Percentiles rank a stretch among this genome's conserved stretches.
These are phyloP conservation scores for Nematocida sp. DNA, from an alignment of 371 early-diverging fungal species.

Conservation along the genomic window DNA sequence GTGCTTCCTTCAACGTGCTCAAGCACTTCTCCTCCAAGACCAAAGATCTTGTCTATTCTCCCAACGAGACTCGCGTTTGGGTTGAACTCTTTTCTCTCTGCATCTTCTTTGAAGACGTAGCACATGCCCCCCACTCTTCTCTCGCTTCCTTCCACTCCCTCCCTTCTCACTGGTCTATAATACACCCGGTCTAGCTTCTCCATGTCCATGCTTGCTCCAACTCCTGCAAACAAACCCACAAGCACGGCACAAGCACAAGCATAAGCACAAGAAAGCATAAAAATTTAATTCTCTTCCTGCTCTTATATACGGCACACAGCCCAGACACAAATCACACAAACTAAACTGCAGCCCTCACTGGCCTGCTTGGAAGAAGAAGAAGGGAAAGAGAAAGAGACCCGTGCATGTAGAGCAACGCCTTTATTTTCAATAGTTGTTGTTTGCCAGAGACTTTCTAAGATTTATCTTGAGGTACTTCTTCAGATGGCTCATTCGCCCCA, in stretches of 20 bases:
- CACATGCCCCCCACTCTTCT: neutral
- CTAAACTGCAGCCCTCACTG: neutral
- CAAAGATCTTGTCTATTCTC: constrained; percentile 12
- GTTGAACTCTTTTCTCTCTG: neutral
- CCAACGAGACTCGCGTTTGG: constrained; percentile 3
- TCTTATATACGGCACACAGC: neutral
- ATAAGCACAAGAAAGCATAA: neutral
- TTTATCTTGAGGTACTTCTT: constrained; percentile 66
- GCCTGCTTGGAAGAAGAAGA: too few species aligned
- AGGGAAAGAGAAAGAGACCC: too few species aligned
- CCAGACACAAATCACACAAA: neutral
- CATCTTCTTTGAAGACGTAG: neutral
- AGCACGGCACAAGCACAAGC: neutral
- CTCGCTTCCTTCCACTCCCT: neutral
- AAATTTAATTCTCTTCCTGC: too few species aligned
- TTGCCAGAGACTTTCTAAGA: constrained; percentile 38
- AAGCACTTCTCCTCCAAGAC: neutral
- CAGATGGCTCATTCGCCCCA: constrained; percentile 92
- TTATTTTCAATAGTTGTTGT: constrained; percentile 26
- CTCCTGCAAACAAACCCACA: neutral
- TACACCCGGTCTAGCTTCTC: neutral
- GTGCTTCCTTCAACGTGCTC: constrained; percentile 29
- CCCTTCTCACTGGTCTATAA: neutral
- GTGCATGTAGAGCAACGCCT: too few species aligned
- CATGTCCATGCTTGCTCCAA: neutral